These are phyloP conservation scores for Aspergillus candidus DNA, from an alignment of 2,329 filamentous ascomycete genomes.

Conservation along the genomic window DNA sequence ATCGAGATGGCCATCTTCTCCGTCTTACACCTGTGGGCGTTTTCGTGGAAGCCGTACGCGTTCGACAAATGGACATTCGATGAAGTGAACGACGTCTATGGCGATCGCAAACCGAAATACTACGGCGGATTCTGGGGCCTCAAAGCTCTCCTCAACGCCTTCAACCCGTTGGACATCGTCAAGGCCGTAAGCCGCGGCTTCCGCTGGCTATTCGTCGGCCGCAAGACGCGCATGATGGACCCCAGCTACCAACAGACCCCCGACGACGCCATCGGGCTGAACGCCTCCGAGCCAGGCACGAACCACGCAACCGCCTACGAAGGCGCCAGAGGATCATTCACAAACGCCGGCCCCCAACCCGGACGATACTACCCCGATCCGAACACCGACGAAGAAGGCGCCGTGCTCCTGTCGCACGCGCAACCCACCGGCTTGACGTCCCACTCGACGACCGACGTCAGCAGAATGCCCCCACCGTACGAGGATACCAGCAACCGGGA, in stretches of 20 bases:
- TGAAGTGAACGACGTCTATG: conserved; percentile 38
- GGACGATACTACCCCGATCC: too few species aligned
- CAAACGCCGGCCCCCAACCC: too few species aligned
- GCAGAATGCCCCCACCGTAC: conserved; percentile 9
- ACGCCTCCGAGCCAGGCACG: conserved; percentile 12
- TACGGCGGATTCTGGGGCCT: conserved; percentile 60
- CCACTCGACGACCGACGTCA: background rate
- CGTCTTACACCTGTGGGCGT: conserved; percentile 74
- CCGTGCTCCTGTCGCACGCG: conserved; percentile 34
- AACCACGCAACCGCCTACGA: conserved; percentile 22
- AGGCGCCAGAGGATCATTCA: conserved; percentile 17
- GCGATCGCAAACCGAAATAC: conserved; percentile 47
- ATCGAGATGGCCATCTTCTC: conserved; percentile 81
- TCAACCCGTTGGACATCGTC: conserved; percentile 77
- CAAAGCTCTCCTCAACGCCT: conserved; percentile 61
- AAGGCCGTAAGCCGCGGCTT: conserved; percentile 73
- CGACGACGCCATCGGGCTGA: conserved; percentile 25
- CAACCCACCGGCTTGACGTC: conserved; percentile 29
- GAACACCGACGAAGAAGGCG: conserved; percentile 30
- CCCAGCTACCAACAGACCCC: conserved; percentile 32
- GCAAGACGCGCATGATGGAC: conserved; percentile 44
- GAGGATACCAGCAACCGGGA: conserved; percentile 5
- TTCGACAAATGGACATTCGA: conserved; percentile 43
- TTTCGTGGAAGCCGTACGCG: conserved; percentile 67
- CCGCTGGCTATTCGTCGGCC: conserved; percentile 73